Percentiles rank a stretch among this genome's conserved stretches.
phyloP scores from a whole-genome alignment of 306 rosid genomes.

The Amphicarpaea edgeworthii region DNA sequence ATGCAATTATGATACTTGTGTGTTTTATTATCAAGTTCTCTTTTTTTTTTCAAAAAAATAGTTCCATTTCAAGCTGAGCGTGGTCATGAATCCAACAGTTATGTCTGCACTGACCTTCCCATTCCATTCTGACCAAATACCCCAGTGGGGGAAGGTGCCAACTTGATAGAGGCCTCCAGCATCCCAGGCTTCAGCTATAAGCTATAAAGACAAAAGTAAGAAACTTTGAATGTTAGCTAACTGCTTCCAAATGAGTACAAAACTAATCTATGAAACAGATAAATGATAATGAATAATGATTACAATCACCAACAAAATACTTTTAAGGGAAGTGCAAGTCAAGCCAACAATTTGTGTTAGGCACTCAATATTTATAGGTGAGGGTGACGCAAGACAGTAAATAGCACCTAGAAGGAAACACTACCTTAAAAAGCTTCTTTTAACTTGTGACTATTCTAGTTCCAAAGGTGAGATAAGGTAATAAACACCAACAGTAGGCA shows the following conservation, averaged over 20 bases:
- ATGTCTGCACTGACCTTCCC: conserved; percentile 79
- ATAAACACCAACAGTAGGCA: conserved; percentile 13
- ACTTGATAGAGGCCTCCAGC: conserved; percentile 97
- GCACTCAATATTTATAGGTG: conserved; percentile 2
- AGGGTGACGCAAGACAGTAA: conserved; percentile 20
- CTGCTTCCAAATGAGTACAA: conserved; percentile 33
- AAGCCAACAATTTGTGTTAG: conserved; percentile 9
- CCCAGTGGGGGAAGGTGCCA: conserved; percentile 96
- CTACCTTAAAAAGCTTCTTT: conserved; percentile 19
- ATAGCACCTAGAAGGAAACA: conserved; percentile 40
- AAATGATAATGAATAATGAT: no score
- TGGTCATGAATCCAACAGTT: conserved; percentile 37
- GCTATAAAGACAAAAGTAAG: conserved; percentile 60
- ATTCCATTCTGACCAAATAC: conserved; percentile 99
- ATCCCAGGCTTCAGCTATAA: conserved; percentile 99
- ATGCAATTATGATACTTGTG: conserved; percentile 22
- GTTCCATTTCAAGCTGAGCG: conserved; percentile 29
- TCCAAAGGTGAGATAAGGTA: conserved; percentile 15
- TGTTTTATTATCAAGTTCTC: conserved; percentile 14
- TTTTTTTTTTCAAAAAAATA: conserved; percentile 19
- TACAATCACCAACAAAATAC: conserved; percentile 42
- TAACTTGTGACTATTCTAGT: conserved; percentile 5
- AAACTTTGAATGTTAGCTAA: conserved; percentile 35
- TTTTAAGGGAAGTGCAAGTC: conserved; percentile 22
- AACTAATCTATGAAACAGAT: conserved; percentile 28